phyloP scores from a whole-genome alignment of 2,329 filamentous ascomycete species.

The Curvularia lunata region DNA sequence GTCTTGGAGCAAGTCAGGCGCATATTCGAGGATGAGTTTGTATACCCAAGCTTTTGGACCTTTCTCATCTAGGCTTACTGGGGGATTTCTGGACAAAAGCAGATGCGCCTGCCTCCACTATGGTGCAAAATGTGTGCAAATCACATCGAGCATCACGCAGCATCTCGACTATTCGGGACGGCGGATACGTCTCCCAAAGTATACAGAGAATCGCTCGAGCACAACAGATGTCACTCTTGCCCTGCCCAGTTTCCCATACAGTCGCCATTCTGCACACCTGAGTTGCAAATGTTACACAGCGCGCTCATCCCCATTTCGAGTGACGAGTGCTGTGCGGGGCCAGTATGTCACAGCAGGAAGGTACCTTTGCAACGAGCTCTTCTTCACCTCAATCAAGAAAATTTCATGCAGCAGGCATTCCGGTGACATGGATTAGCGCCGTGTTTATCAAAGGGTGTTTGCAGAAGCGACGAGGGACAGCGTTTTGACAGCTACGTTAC shows the following conservation, averaged over 20 bases:
- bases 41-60: constrained; percentile 98
- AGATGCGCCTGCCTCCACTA: background rate
- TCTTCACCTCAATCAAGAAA: constrained; percentile 24
- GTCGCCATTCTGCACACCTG: constrained; percentile 42
- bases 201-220: constrained; percentile 7
- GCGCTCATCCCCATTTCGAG: constrained; percentile 28
- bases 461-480: constrained; percentile 36
- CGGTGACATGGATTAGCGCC: constrained; percentile 41
- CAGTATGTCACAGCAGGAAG: constrained; percentile 36
- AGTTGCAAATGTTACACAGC: constrained; percentile 37
- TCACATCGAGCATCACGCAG: background rate
- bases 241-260: constrained; percentile 28
- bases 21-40: constrained; percentile 98
- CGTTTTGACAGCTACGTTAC: constrained; percentile 44
- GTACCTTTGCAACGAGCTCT: constrained; percentile 28
- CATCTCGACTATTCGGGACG: constrained; percentile 9
- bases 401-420: constrained; percentile 23
- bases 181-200: constrained; percentile 7
- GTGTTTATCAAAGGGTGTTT: constrained; percentile 30
- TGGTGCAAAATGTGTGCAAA: background rate
- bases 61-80: constrained; percentile 73
- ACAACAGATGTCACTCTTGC: constrained; percentile 25
- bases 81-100: background rate
- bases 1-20: constrained; percentile 93
- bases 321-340: constrained; percentile 45